Evolutionary conservation across 441 rosid species (phyloP), one percentile per base, ranked within the genome.

Genomic region (Pelargonium australe): DNA sequence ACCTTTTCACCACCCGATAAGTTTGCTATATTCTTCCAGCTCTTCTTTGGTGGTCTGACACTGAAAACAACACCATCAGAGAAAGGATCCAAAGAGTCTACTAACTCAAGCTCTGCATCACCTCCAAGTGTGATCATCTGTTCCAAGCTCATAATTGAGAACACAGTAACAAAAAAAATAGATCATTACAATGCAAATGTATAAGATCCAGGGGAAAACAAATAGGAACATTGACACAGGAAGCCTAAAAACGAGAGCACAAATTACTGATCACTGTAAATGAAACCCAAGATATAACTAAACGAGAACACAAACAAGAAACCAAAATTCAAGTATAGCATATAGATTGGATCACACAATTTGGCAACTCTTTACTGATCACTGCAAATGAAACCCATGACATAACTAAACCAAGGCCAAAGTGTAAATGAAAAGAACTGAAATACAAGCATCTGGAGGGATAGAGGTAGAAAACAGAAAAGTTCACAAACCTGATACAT

Each of bases 81-180:
- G 79, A 92, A 95, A 41, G 99, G 98, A 84, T 95, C 99, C 72
- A 95, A 82, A 47, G 98, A 92, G 80, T 95, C 99, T 44, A 95
- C 98, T n/a, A 92, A 83, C 80, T 95, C 99, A 53, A 95, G 98
- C 72, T 95, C 98, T 57, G 99, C 97, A 82, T 92, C 99, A 25
- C 98, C 97, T 75, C 99, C 98, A 3, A 95, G 95, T 4, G 99
- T 95, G 79, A 90, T 95, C 99, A 92, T 95, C 93, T 95, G 84
- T 70, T 55, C 66, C 3, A 16, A 14, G 63, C 31, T 16, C 23
- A 55, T 17, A 16, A 55, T 9, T 55, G 31, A 57, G 23, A 20
- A 17, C 6, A 16, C 11, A 7, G 1, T 7, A 19, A 57, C 4
- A 7, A 8, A 57, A 57, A 25, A 11, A 3, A 19, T 57, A 19